Conservation (phyloP, 345 rosid species). For the Noccaea caerulescens region DNA sequence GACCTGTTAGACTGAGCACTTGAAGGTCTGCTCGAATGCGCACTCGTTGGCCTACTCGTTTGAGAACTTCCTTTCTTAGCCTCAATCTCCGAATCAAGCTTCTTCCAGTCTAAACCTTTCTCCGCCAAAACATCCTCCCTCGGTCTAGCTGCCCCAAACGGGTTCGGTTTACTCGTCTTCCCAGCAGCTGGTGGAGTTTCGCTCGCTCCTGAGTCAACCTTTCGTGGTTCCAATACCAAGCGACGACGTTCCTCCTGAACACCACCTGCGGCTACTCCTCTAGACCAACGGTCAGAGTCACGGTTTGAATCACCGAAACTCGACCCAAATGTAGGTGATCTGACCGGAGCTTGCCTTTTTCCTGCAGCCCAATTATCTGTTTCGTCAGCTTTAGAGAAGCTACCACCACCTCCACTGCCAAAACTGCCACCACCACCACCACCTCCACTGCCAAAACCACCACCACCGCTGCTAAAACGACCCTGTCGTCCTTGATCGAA, state of each 20-base stretch:
- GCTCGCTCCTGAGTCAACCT: constrained; percentile 48
- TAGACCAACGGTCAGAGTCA: constrained; percentile 73
- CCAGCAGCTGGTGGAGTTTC: constrained; percentile 42
- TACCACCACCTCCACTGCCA: constrained; percentile 44
- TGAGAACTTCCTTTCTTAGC: constrained; percentile 58
- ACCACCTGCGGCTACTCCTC: constrained; percentile 53
- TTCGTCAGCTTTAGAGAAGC: constrained; percentile 82
- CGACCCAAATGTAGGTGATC: constrained; percentile 67
- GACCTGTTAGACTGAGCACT: constrained; percentile 86
- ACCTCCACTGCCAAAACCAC: neutral
- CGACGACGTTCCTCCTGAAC: constrained; percentile 64
- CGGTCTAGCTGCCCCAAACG: constrained; percentile 95
- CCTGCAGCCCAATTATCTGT: constrained; percentile 76
- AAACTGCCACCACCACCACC: neutral
- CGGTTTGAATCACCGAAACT: constrained; percentile 64
- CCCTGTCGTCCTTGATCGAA: constrained; percentile 58
- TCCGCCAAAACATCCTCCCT: constrained; percentile 91
- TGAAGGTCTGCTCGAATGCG: constrained; percentile 73
- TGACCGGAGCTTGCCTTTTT: constrained; percentile 53
- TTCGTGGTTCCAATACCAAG: constrained; percentile 71
- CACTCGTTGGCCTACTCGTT: constrained; percentile 52
- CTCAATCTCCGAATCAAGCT: constrained; percentile 75
- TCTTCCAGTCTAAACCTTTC: constrained; percentile 95
- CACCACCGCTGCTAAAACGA: constrained; percentile 52
- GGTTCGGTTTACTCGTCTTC: constrained; percentile 66